These are phyloP conservation scores for Hyaloscypha finlandica DNA, from an alignment of 495 filamentous ascomycete species.

Conservation along the genomic window DNA sequence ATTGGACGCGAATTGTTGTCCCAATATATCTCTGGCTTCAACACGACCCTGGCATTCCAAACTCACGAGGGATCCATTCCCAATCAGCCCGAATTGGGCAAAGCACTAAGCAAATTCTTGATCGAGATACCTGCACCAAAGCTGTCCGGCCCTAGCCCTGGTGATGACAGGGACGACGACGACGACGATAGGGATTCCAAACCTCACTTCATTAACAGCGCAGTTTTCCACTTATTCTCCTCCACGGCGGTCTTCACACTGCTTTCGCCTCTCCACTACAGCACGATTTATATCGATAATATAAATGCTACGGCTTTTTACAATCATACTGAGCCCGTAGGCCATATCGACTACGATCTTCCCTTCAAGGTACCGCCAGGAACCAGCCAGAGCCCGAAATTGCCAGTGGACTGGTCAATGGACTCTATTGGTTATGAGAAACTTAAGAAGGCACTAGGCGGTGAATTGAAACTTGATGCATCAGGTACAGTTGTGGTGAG, in stretches of 20 bases:
- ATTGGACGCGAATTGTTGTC: constrained; percentile 75
- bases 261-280: constrained; percentile 71
- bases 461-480: constrained; percentile 76
- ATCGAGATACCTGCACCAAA: constrained; percentile 70
- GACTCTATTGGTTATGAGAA: constrained; percentile 81
- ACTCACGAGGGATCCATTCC: constrained; percentile 73
- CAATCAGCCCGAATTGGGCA: constrained; percentile 67
- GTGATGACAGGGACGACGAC: constrained; percentile 38
- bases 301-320: constrained; percentile 87
- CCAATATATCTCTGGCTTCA: constrained; percentile 83
- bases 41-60: constrained; percentile 74
- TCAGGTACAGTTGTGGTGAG: constrained; percentile 68
- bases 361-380: constrained; percentile 82
- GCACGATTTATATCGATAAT: constrained; percentile 70
- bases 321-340: constrained; percentile 74
- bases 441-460: constrained; percentile 81
- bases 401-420: constrained; percentile 80
- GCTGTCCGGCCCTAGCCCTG: constrained; percentile 54
- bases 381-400: constrained; percentile 61
- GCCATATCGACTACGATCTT: constrained; percentile 69
- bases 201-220: constrained; percentile 78
- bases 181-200: constrained; percentile 47
- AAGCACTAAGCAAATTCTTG: constrained; percentile 66
- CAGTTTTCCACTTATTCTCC: constrained; percentile 83
- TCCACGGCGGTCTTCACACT: constrained; percentile 86